phyloP scores from a whole-genome alignment of 2,329 filamentous ascomycete genomes.

The Chaetomiaceae sp. region DNA sequence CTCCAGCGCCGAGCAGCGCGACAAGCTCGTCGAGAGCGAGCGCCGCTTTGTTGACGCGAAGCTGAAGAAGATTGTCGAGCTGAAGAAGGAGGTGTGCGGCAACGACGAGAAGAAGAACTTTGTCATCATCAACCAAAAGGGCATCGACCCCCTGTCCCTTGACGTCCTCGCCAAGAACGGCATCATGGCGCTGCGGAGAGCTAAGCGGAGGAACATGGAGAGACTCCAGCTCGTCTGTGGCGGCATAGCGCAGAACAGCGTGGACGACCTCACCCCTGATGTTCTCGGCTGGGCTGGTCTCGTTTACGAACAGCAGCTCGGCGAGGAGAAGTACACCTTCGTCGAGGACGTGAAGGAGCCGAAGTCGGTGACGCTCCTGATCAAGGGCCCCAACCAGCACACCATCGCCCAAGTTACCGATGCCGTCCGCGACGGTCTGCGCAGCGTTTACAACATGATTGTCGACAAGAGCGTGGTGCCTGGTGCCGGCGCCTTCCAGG shows the following conservation, averaged over 20 bases:
- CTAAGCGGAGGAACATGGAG: constrained; percentile 99
- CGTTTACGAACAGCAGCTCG: constrained; percentile 95
- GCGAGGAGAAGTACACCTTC: constrained; percentile 99
- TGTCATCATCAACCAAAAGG: constrained; percentile 98
- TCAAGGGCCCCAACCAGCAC: constrained; percentile 96
- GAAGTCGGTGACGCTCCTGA: constrained; percentile 94
- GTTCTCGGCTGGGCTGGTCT: constrained; percentile 92
- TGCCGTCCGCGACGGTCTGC: constrained; percentile 87
- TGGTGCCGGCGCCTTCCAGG: constrained; percentile 91
- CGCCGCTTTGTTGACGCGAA: constrained; percentile 94
- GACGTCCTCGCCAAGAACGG: constrained; percentile 98
- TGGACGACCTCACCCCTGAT: constrained; percentile 84
- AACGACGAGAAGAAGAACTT: constrained; percentile 91
- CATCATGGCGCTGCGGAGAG: constrained; percentile 87
- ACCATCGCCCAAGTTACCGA: constrained; percentile 97
- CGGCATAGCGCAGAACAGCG: constrained; percentile 88
- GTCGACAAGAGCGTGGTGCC: constrained; percentile 96
- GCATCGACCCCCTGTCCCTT: constrained; percentile 91
- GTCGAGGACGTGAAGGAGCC: constrained; percentile 98
- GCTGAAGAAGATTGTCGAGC: constrained; percentile 91
- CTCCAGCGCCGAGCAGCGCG: constrained; percentile 90
- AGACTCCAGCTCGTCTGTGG: constrained; percentile 91
- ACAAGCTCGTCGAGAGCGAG: constrained; percentile 97
- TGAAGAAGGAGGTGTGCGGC: constrained; percentile 97
- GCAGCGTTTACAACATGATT: constrained; percentile 99